Evolutionary conservation across 495 filamentous ascomycete genomes (phyloP).

Genomic region (Penicillium simplicissimum): DNA sequence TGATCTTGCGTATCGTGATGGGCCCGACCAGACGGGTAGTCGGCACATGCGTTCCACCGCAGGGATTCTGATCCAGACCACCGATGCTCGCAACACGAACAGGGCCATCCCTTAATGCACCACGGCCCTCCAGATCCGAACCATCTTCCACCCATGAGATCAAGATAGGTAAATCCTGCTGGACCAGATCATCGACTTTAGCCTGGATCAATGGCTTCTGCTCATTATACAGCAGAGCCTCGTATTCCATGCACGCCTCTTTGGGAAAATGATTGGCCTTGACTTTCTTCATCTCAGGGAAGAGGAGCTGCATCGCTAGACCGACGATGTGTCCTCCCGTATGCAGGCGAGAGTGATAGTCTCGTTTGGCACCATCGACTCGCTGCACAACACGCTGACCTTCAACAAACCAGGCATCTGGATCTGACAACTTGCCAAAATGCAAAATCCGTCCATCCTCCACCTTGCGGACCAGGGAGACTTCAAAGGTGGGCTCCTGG

Average conservation of each 20-base stretch:
- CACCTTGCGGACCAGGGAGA: constrained; percentile 51
- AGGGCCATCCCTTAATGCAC: constrained; percentile 38
- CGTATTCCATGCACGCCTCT: constrained; percentile 60
- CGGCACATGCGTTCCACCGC: constrained; percentile 64
- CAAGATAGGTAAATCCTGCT: constrained; percentile 50
- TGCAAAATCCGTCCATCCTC: constrained; percentile 55
- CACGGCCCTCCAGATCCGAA: constrained; percentile 46
- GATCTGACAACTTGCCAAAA: constrained; percentile 51
- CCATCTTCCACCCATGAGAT: constrained; percentile 49
- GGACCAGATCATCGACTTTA: constrained; percentile 54
- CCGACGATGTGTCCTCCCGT: constrained; percentile 67
- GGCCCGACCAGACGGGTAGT: constrained; percentile 52
- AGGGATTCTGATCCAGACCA: constrained; percentile 61
- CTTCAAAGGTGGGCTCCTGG: constrained; percentile 41
- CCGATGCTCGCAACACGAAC: constrained; percentile 54
- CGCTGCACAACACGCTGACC: constrained; percentile 49
- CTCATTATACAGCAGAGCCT: constrained; percentile 59
- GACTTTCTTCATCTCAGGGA: constrained; percentile 54
- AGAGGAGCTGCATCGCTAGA: constrained; percentile 55
- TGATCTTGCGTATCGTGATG: constrained; percentile 61
- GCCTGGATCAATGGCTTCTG: constrained; percentile 58
- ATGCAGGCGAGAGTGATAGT: constrained; percentile 60
- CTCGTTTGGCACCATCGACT: constrained; percentile 55
- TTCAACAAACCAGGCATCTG: constrained; percentile 24
- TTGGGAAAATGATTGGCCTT: constrained; percentile 66